phyloP scores from a whole-genome alignment of 164 flowering plant genomes.

The Vitis labrusca region DNA sequence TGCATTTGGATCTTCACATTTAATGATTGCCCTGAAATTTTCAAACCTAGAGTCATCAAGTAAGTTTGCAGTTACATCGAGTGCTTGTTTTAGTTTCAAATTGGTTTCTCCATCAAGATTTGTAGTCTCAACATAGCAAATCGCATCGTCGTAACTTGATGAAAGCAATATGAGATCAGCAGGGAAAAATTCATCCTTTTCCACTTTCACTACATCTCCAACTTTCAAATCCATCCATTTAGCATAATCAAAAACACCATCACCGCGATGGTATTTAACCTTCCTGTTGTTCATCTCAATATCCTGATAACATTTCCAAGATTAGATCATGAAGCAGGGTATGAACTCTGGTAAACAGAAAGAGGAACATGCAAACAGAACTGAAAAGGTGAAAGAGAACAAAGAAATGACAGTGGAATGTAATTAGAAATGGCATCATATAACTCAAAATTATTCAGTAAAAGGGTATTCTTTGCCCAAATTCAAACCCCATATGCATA shows the following conservation, averaged over 20 bases:
- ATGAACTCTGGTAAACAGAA: no score
- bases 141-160: conserved; percentile 75
- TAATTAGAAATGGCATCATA: no score
- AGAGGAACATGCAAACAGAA: not conserved
- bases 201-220: conserved; percentile 75
- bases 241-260: conserved; percentile 42
- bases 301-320: conserved; percentile 42
- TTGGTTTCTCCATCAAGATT: conserved; percentile 94
- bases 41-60: conserved; percentile 52
- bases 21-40: conserved; percentile 56
- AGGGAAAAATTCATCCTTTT: conserved; percentile 82
- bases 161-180: conserved; percentile 81
- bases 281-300: conserved; percentile 69
- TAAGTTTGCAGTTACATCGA: conserved; percentile 54
- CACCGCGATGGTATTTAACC: conserved; percentile 54
- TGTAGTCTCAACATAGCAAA: conserved; percentile 90
- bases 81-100: conserved; percentile 72
- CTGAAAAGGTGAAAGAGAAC: not conserved
- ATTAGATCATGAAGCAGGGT: not conserved
- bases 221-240: conserved; percentile 72
- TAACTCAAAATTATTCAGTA: no score
- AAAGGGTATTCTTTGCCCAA: no score
- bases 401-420: no score
- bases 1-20: conserved; percentile 88
- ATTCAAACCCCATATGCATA: no score